Percentiles rank a stretch among this genome's conserved stretches.
Conservation (phyloP, 257 asterid species). For the Ocimum tenuiflorum region DNA sequence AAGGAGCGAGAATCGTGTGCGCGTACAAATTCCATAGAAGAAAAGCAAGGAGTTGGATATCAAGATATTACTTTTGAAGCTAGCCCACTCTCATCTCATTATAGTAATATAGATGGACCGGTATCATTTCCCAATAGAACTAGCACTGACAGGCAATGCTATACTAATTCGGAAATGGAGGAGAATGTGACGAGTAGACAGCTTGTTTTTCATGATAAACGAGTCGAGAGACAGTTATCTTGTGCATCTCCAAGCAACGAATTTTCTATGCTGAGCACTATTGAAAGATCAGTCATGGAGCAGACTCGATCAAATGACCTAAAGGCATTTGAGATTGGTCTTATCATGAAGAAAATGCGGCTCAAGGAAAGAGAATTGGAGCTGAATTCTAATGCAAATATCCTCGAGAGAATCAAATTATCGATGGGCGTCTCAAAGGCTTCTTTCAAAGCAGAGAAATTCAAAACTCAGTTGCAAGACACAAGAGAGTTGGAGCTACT, state of each 20-base stretch:
- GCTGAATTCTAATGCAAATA: constrained; percentile 45
- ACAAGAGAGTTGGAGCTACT: constrained; percentile 64
- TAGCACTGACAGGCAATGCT: constrained; percentile 5
- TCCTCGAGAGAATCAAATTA: constrained; percentile 63
- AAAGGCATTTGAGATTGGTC: constrained; percentile 64
- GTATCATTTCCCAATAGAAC: constrained; percentile 19
- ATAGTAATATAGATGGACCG: constrained; percentile 19
- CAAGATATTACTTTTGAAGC: constrained; percentile 18
- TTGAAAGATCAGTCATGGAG: constrained; percentile 69
- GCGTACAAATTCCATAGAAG: constrained; percentile 14
- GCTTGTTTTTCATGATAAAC: constrained; percentile 43
- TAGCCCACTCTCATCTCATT: constrained; percentile 17
- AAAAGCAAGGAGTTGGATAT: constrained; percentile 15
- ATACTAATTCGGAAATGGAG: constrained; percentile 26
- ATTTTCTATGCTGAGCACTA: constrained; percentile 35
- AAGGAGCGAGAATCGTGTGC: constrained; percentile 23
- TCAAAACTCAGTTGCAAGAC: constrained; percentile 70
- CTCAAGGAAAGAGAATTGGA: constrained; percentile 62
- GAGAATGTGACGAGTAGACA: constrained; percentile 31
- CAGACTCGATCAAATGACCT: constrained; percentile 80
- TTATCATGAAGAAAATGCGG: constrained; percentile 49
- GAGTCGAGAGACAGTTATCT: constrained; percentile 31
- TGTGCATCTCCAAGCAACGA: constrained; percentile 29
- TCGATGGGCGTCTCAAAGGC: constrained; percentile 79
- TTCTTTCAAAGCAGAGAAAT: constrained; percentile 60